A percentile compares a stretch with the other conserved stretches of the same genome.
Conservation (phyloP, 768 basidiomycete genomes). For the Mrakia gelida region DNA sequence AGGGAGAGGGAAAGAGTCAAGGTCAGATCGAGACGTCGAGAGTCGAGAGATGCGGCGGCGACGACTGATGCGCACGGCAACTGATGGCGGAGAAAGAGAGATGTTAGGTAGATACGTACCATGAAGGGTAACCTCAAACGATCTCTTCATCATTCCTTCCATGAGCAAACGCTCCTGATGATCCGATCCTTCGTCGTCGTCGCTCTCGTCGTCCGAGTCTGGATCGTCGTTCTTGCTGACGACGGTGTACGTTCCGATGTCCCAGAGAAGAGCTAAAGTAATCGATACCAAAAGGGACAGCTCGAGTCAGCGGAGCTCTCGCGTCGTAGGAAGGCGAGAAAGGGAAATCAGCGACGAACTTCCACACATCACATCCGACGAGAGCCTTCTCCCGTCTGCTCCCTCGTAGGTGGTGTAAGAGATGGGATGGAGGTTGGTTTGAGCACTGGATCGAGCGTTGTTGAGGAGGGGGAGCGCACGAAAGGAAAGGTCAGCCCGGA, state of each 20-base stretch:
- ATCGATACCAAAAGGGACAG: neutral
- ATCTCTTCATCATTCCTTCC: neutral
- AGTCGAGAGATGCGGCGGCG: too few relatives aligned
- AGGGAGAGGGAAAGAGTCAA: too few relatives aligned
- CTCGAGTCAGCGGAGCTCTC: neutral
- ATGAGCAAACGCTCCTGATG: neutral
- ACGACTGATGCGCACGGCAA: too few relatives aligned
- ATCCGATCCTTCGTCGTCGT: neutral
- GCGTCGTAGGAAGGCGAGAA: neutral
- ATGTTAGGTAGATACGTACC: neutral
- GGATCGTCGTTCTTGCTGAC: neutral
- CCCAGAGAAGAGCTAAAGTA: neutral
- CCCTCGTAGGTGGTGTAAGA: slow-evolving; percentile 15
- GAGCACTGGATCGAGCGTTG: neutral
- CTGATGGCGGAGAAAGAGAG: too few relatives aligned
- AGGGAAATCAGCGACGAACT: neutral
- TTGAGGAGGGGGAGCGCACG: neutral
- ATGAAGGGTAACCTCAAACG: neutral
- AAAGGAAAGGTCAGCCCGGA: too few relatives aligned
- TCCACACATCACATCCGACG: neutral
- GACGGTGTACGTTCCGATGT: slow-evolving; percentile 4
- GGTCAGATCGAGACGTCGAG: too few relatives aligned
- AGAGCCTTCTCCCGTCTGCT: neutral
- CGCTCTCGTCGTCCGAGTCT: neutral
- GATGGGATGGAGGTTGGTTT: slow-evolving; percentile 10